Evolutionary conservation across 148 eudicot species (phyloP).

Genomic region (Spergularia marina): DNA sequence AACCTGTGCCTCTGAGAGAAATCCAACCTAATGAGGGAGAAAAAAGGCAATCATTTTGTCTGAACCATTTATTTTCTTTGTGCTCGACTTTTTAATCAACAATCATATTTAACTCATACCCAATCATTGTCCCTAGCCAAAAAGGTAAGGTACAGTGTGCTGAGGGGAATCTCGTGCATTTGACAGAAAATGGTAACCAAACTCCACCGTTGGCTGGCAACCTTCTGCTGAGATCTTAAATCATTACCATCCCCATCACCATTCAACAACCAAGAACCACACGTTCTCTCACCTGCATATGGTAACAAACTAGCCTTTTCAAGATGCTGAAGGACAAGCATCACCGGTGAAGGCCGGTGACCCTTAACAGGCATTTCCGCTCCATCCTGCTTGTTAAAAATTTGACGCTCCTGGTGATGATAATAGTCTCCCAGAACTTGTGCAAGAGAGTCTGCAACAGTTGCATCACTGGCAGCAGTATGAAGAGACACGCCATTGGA

Average conservation of each 20-base stretch:
- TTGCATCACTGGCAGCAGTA: constrained; percentile 51
- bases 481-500: constrained; percentile 49
- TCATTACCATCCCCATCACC: constrained; percentile 89
- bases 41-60: constrained; percentile 16
- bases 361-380: constrained; percentile 25
- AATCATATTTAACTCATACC: constrained; percentile 46
- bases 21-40: constrained; percentile 57
- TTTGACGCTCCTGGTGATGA: constrained; percentile 50
- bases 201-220: constrained; percentile 85
- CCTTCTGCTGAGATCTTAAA: constrained; percentile 82
- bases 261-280: constrained; percentile 82
- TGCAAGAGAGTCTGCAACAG: constrained; percentile 80
- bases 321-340: constrained; percentile 82
- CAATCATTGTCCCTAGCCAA: constrained; percentile 94
- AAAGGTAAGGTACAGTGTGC: constrained; percentile 70
- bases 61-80: background rate
- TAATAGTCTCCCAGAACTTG: constrained; percentile 81
- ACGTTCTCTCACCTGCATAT: constrained; percentile 55
- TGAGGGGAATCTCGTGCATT: constrained; percentile 81
- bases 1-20: constrained; percentile 84
- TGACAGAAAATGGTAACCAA: constrained; percentile 81
- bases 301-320: constrained; percentile 77
- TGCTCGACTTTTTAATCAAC: background rate
- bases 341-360: constrained; percentile 58
- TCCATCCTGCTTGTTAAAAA: constrained; percentile 36